Evolutionary conservation across 768 basidiomycete genomes (phyloP), one percentile per base, ranked within the genome.

Genomic region (Gloeophyllum trabeum): DNA sequence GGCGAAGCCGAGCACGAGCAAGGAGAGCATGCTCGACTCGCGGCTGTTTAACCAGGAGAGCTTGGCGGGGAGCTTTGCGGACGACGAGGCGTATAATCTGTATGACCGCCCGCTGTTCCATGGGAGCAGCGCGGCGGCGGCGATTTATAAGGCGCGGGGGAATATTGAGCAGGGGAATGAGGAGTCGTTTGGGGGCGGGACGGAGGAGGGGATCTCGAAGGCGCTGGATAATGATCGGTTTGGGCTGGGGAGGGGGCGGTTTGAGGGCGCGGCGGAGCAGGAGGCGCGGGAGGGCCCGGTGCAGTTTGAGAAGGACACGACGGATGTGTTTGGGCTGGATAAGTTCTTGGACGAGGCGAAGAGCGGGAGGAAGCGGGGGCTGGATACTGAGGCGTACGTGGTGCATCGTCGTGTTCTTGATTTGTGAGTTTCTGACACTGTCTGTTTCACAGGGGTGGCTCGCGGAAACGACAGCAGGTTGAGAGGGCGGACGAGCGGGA

Each of bases 331-430:
- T 56, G 94, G 94, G 48, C 70, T 97, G 48, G 87, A 96, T 62
- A 81, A 94, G 59, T 98, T 99, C 69, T 73, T 98, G 69, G 90
- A 97, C 57, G 89, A 92, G 60, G 96, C 94, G 14, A 96, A 90
- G 72, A 81, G 81, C 19, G 94, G 92, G n/a, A 79, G 80, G 61
- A 94, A 94, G 66, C 69, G 91, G 47, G 88, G 87, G 12, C 54
- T 91, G 55, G 87, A 91, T 55, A 81, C 81, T 40, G 73, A 74
- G 41, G 80, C 69, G 72, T 85, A 59, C 67, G 81, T 66, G n/a
- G n/a, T n/a, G n/a, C 23, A 4, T 40, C 6, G 21, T 39, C 6
- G 22, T 6, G 10, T 22, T 4, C 26, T 7, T 7, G 42, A 1
- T 5, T 13, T 24, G 35, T 34, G 12, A 30, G 35, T 20, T 46